These are phyloP conservation scores for Podila epigama DNA, from an alignment of 192 early-diverging fungal species.

Conservation along the genomic window DNA sequence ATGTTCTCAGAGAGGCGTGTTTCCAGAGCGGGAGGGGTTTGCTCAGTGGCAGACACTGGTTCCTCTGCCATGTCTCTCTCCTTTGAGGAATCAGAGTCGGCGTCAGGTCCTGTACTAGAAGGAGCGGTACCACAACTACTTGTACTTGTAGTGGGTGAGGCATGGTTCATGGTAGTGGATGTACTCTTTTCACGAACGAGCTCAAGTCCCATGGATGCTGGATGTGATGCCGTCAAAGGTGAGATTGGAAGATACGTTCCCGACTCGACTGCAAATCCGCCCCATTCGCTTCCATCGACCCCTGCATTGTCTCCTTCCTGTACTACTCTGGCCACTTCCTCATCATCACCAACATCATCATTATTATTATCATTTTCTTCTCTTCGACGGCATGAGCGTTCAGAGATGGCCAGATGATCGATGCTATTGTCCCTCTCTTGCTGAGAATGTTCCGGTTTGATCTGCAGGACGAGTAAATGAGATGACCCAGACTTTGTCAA, in stretches of 20 bases:
- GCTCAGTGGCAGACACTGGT: neutral
- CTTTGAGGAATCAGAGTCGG: neutral
- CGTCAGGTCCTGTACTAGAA: neutral
- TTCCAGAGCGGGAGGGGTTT: neutral
- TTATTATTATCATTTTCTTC: too few relatives aligned
- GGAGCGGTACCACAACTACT: neutral
- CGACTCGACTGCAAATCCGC: conserved; percentile 8
- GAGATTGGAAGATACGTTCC: conserved; percentile 25
- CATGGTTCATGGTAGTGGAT: too few relatives aligned
- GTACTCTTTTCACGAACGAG: neutral
- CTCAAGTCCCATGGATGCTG: neutral
- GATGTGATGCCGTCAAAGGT: conserved; percentile 18
- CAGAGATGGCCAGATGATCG: neutral
- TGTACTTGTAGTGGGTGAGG: too few relatives aligned
- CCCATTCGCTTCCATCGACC: conserved; percentile 16
- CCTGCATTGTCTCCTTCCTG: neutral
- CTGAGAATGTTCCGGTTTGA: conserved; percentile 5
- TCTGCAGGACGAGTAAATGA: conserved; percentile 1
- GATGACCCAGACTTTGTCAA: conserved; percentile 17
- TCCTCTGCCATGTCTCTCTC: neutral
- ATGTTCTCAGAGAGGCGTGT: neutral
- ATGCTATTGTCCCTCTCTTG: neutral
- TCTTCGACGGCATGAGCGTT: neutral
- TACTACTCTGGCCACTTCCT: too few relatives aligned
- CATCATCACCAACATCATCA: too few relatives aligned